Percentiles rank a stretch among this genome's conserved stretches.
These are phyloP conservation scores for Hymenoscyphus fraxineus DNA, from an alignment of 2,329 filamentous ascomycete genomes.

Conservation along the genomic window DNA sequence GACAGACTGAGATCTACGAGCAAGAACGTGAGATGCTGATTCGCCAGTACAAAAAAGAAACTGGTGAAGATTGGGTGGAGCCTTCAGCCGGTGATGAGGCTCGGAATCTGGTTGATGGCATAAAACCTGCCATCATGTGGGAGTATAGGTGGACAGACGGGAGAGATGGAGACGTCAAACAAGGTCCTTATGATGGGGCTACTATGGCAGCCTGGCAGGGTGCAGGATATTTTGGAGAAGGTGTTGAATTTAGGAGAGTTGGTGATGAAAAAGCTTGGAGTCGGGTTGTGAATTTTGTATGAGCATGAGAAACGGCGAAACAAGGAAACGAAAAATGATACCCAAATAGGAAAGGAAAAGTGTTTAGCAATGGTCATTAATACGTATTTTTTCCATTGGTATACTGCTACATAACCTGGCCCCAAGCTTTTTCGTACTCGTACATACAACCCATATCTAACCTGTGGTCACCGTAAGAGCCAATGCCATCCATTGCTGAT, in stretches of 20 bases:
- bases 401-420: conserved; percentile 5
- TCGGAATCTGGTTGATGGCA: conserved; percentile 25
- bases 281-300: conserved; percentile 35
- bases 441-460: conserved; percentile 12
- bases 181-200: conserved; percentile 80
- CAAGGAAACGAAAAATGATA: conserved; percentile 19
- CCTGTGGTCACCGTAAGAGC: conserved; percentile 9
- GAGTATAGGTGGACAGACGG: conserved; percentile 92
- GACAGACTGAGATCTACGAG: conserved; percentile 88
- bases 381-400: background rate
- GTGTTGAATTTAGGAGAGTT: conserved; percentile 70
- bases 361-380: background rate
- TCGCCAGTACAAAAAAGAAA: conserved; percentile 78
- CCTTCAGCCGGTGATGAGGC: conserved; percentile 38
- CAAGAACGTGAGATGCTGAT: conserved; percentile 78
- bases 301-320: conserved; percentile 12
- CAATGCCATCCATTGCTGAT: conserved; percentile 3
- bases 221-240: conserved; percentile 88
- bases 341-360: conserved; percentile 14
- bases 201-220: conserved; percentile 91
- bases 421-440: conserved; percentile 18
- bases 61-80: conserved; percentile 79
- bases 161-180: conserved; percentile 69
- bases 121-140: conserved; percentile 55
- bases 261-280: conserved; percentile 46